Evolutionary conservation across 371 early-diverging fungal genomes (phyloP).

Genomic region (Circinella minor): DNA sequence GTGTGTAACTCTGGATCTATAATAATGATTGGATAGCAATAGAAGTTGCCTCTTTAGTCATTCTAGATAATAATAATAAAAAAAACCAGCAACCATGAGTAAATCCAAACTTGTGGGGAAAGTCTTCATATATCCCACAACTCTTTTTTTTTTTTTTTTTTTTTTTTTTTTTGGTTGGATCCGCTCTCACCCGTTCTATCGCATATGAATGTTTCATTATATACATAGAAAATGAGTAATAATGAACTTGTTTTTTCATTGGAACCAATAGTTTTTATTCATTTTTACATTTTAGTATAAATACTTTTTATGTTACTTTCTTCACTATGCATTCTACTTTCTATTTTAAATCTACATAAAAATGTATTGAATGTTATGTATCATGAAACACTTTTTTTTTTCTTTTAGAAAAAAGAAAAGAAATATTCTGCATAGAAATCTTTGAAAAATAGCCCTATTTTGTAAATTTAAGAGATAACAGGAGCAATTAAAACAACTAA

Average conservation of each 20-base stretch:
- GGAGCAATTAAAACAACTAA: no score
- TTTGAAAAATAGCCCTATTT: no score
- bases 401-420: no score
- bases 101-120: background rate
- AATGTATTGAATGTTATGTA: no score
- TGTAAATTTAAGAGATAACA: background rate
- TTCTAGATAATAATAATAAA: background rate
- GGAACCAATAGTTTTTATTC: no score
- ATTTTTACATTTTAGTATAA: no score
- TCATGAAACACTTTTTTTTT: no score
- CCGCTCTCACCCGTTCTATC: slow-evolving; percentile 4
- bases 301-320: no score
- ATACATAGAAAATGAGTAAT: background rate
- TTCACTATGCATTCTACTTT: no score
- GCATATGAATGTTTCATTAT: background rate
- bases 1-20: slow-evolving; percentile 5
- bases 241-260: background rate
- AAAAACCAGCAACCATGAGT: no score
- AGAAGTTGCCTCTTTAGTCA: slow-evolving; percentile 3
- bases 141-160: background rate
- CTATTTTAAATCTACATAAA: no score
- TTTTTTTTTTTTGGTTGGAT: background rate
- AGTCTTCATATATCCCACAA: background rate
- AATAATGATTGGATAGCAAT: slow-evolving; percentile 2
- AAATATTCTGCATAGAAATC: no score